These are phyloP conservation scores for Silene latifolia DNA, from an alignment of 148 eudicot species.

Conservation along the genomic window DNA sequence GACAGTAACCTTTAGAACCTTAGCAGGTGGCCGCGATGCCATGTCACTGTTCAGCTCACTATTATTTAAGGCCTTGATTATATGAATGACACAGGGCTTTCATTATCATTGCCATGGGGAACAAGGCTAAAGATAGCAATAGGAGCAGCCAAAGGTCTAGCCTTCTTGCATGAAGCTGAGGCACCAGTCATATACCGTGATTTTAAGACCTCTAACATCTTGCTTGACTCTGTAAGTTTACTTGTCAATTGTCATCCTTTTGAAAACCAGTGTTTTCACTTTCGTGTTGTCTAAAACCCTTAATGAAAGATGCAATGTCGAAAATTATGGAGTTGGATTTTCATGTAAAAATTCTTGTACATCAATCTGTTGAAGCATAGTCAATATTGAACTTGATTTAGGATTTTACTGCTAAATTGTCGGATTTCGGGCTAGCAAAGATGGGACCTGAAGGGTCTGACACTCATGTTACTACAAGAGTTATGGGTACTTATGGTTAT, in stretches of 20 bases:
- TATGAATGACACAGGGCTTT: constrained; percentile 43
- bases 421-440: constrained; percentile 90
- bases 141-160: constrained; percentile 95
- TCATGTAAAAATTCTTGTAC: no score
- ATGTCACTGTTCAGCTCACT: no score
- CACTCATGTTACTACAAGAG: constrained; percentile 90
- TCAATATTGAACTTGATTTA: constrained; percentile 18
- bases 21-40: no score
- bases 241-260: constrained; percentile 10
- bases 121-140: constrained; percentile 77
- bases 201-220: constrained; percentile 88
- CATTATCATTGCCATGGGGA: constrained; percentile 80
- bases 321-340: no score
- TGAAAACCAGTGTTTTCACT: background rate
- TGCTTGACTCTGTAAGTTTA: constrained; percentile 59
- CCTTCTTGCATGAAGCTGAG: constrained; percentile 83
- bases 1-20: no score
- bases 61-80: no score
- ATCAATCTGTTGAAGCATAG: no score
- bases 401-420: constrained; percentile 88
- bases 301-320: background rate
- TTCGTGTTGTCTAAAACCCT: background rate
- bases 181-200: constrained; percentile 89
- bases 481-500: constrained; percentile 97
- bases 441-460: constrained; percentile 99